Conservation (phyloP, 1,284 basidiomycete genomes). For the Ceratobasidium sp. region DNA sequence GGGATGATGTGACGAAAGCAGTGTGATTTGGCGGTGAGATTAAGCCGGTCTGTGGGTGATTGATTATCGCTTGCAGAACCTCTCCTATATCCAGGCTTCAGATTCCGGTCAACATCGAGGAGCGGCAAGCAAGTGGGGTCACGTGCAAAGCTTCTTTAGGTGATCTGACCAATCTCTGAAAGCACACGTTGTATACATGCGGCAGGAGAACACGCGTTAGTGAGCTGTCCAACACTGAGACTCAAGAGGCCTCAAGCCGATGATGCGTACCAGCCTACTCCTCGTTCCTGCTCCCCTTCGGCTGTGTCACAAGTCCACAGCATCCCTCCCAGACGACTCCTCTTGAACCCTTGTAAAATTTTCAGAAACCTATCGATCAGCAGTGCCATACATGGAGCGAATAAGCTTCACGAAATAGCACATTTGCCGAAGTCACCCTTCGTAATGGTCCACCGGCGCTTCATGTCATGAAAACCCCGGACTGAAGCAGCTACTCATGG, state of each 20-base stretch:
- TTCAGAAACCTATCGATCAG: slow-evolving; percentile 29
- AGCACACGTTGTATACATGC: slow-evolving; percentile 36
- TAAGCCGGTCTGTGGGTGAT: not conserved
- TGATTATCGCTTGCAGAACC: not conserved
- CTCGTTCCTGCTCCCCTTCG: slow-evolving; percentile 12
- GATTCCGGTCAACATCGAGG: slow-evolving; percentile 4
- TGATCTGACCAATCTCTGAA: slow-evolving; percentile 18
- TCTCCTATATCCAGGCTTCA: not conserved
- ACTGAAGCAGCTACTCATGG: slow-evolving; percentile 14
- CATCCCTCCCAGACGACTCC: not conserved
- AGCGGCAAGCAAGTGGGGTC: slow-evolving; percentile 7
- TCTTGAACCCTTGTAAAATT: slow-evolving; percentile 15
- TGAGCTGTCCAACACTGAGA: not conserved
- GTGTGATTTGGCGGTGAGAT: not conserved
- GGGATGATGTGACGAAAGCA: not conserved
- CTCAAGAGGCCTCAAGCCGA: slow-evolving; percentile 9
- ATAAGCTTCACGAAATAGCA: slow-evolving; percentile 30
- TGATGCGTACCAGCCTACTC: slow-evolving; percentile 9
- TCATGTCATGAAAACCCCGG: slow-evolving; percentile 21
- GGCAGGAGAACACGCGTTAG: slow-evolving; percentile 27
- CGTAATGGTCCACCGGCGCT: slow-evolving; percentile 16
- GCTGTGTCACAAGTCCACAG: slow-evolving; percentile 18
- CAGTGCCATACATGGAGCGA: slow-evolving; percentile 23
- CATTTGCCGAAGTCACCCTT: slow-evolving; percentile 21
- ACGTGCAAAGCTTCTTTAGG: slow-evolving; percentile 19